Base-by-base conservation (phyloP, 371 early-diverging fungal species). In the Circinella umbellata region DNA sequence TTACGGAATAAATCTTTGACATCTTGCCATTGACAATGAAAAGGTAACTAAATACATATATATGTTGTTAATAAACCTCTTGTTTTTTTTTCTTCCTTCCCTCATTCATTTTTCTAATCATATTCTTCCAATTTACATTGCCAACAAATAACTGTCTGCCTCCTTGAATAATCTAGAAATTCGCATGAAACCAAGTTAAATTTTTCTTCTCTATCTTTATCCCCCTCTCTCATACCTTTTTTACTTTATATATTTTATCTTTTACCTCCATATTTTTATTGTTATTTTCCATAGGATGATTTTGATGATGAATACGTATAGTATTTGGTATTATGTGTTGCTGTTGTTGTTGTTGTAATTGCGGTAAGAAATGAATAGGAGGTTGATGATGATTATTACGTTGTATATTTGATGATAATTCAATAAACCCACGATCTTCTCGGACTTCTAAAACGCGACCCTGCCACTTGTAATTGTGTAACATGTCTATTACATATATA, bases 1-100 rank as follows among this genome's bases (percentile, higher is more conserved):
- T 85, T 81, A 46, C 91, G 82, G 81, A 93, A 92, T 48, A 90
- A 80, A 74, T 93, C 92, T 80, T 92, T 91, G 54, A 93, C 80
- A 63, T 93, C 92, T 71, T 93, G 91, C 93, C 92, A 91, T 67
- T 88, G 88, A 59, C 87, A 87, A 64, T 81, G 83, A 71, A 86
- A 90, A 4, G 92, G 88, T 27, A 93, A 78, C 83, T 87, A 55
- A 15, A 18, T 15, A 4, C 61, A 61, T 42, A 63, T 3, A 34
- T 62, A 54, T 38, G n/a, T 7, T 10, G 39, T 6, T 39, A 6
- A 39, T n/a, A n/a, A n/a, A n/a, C n/a, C n/a, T n/a, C n/a, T n/a
- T n/a, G 39, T 39, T 39, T 39, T 39, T 39, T 39, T 39, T 39
- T 39, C 39, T 6, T n/a, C n/a, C 39, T 39, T 10, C 39, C 10